Base-by-base conservation (phyloP, 1,284 basidiomycete species). In the Schizophyllum amplum region DNA sequence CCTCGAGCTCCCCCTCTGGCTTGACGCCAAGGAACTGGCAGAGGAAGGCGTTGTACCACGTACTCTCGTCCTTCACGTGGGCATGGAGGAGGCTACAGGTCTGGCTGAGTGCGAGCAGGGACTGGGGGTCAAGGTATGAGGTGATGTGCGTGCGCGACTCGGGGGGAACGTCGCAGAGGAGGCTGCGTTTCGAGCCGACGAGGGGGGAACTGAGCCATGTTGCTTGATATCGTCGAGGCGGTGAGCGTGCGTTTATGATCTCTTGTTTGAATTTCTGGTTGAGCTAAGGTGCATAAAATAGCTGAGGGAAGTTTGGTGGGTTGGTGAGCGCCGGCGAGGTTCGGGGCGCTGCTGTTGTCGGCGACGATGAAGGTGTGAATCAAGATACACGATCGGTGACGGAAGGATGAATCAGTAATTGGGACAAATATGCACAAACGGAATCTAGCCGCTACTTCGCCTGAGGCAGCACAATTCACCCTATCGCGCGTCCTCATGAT, bases 91-190 rank as follows among this genome's bases (percentile, higher is more conserved):
- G 65, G 51, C 71, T 74, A 68, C 81, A 83, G 51, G 86, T 82
- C 60, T 71, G 69, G 11, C 79, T 76, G 61, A 91, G 80, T 1
- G 77, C 68, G 52, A 84, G 68, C 46, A 94, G 80, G 5, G 82
- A 76, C 0, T 73, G 72, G 0, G 89, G 87, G 64, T 85, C 78
- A 55, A 94, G 83, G 67, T 83, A 85, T 9, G 87, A 78, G n/a
- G 90, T 87, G 71, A 93, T 78, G 60, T 89, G 86, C 42, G 83
- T 83, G 70, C 93, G 85, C 24, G 85, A 85, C 68, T 94, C 91
- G 33, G 76, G 70, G 23, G 91, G 89, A 54, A 89, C 64, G 63
- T 71, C 70, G 64, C 85, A 77, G 54, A 86, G 70, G 53, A 73
- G 53, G 7, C 33, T 42, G 33, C 11, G 11, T 17, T 17, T 42